Evolutionary conservation across 2,329 filamentous ascomycete species (phyloP), one percentile per base, ranked within the genome.

Genomic region (Zymoseptoria tritici): DNA sequence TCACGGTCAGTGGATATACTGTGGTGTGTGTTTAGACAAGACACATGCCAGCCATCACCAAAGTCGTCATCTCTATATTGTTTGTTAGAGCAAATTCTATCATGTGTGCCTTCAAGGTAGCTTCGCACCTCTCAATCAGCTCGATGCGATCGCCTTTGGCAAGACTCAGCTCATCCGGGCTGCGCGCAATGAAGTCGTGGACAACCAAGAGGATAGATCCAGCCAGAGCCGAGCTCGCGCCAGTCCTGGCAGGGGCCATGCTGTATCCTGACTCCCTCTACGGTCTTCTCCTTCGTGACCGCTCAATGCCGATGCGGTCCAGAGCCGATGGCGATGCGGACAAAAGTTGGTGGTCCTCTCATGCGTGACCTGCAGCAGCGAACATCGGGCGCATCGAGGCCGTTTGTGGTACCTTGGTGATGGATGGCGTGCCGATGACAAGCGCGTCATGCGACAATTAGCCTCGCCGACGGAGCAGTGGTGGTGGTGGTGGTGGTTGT

Each of bases 111-210:
- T 29, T 22, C 21, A 22, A 19, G 26, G 22, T n/a, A 53, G 52
- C 22, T 53, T 22, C 52, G 52, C 52, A 66, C 64, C 89, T 83
- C 76, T 94, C 90, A 64, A 93, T 84, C 63, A 95, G 78, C 77
- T 93, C 88, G 62, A 95, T 87, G 64, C 88, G 85, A 70, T 94
- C 89, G 68, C 89, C 92, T 71, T 95, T 95, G 58, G 85, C 80
- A 66, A 99, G 81, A 68, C 85, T 95, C 71, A 99, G 81, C 80
- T 99, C 94, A 77, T 99, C 94, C 60, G 90, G 88, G 75, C 91
- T 95, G 67, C 94, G 86, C 60, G 93, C 92, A 67, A 86, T 80
- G 74, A 99, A 97, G 76, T 97, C 91, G 77, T 99, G 86, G 67
- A 90, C 86, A 62, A 89, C 87, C 65, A 89, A 74, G 67, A 90